Percentiles rank a stretch among this genome's conserved stretches.
Conservation (phyloP, 2,329 filamentous ascomycete genomes). For the Colletotrichum godetiae region DNA sequence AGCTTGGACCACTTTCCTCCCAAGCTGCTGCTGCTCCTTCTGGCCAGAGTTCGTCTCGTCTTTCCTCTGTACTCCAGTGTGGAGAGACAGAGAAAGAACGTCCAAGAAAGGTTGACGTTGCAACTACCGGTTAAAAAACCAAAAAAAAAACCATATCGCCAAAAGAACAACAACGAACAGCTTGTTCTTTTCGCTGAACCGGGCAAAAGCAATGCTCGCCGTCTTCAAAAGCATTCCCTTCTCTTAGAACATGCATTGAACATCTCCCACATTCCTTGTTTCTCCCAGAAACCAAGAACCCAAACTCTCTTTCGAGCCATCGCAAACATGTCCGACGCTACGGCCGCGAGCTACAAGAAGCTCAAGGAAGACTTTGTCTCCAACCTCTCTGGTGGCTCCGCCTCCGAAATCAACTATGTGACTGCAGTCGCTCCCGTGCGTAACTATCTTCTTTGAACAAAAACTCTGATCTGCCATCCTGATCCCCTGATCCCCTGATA, state of each 20-base stretch:
- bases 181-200: background rate
- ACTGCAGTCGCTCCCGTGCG: constrained; percentile 86
- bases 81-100: background rate
- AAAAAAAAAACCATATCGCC: background rate
- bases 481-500: background rate
- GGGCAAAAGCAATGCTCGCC: too few species aligned
- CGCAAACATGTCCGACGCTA: constrained; percentile 48
- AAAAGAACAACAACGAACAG: background rate
- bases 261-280: background rate
- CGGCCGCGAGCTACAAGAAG: constrained; percentile 78
- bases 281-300: background rate
- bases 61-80: background rate
- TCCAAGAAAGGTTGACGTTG: background rate
- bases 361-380: constrained; percentile 97
- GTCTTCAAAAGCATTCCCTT: background rate
- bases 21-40: background rate
- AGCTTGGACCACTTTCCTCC: constrained; percentile 4
- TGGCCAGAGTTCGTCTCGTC: constrained; percentile 6
- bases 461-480: background rate
- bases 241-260: background rate
- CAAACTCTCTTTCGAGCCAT: background rate
- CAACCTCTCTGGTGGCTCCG: constrained; percentile 83
- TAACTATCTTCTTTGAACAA: constrained; percentile 35
- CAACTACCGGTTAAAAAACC: background rate
- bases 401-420: constrained; percentile 88